Evolutionary conservation across 257 asterid species (phyloP).

Genomic region (Cinchona pubescens): DNA sequence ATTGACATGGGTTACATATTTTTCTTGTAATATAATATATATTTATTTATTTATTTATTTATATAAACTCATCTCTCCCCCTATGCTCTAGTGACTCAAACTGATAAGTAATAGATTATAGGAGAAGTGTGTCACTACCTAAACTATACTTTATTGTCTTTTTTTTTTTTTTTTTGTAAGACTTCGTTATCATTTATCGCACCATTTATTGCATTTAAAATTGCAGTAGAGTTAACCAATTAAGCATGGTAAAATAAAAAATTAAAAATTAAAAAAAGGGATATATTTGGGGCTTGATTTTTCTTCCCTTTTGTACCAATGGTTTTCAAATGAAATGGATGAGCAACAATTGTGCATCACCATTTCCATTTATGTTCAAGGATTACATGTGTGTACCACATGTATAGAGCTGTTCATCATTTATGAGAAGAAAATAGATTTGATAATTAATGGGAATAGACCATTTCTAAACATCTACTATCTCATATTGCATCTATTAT

Average conservation of each 20-base stretch:
- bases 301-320: not conserved
- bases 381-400: slow-evolving; percentile 8
- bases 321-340: slow-evolving; percentile 8
- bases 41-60: too few relatives aligned
- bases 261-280: too few relatives aligned
- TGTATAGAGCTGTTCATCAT: slow-evolving; percentile 5
- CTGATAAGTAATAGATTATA: too few relatives aligned
- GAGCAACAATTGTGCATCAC: slow-evolving; percentile 1
- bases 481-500: slow-evolving; percentile 11
- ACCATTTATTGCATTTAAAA: not conserved
- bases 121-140: too few relatives aligned
- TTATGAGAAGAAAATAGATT: not conserved
- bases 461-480: not conserved
- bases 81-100: too few relatives aligned
- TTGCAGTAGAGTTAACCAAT: not conserved
- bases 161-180: too few relatives aligned
- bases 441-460: not conserved
- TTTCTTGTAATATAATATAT: too few relatives aligned
- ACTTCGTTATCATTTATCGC: too few relatives aligned
- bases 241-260: slow-evolving; percentile 1
- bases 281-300: not conserved
- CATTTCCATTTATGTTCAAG: slow-evolving; percentile 12
- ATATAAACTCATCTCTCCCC: too few relatives aligned
- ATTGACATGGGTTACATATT: not conserved
- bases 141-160: too few relatives aligned